Conservation (phyloP, 1,284 basidiomycete genomes). For the Stereum hirsutum region DNA sequence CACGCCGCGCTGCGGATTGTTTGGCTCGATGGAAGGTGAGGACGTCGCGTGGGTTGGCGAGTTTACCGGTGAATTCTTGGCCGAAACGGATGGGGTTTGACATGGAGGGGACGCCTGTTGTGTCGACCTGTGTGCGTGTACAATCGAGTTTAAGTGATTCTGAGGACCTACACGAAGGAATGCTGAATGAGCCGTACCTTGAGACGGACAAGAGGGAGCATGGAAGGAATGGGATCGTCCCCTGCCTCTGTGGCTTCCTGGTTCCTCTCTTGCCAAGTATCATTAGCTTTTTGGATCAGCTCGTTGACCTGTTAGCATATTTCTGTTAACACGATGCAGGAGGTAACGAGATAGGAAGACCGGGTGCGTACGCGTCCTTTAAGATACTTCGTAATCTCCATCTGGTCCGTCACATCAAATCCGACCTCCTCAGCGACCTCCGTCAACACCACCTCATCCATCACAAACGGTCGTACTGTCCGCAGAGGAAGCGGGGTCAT, state of each 20-base stretch:
- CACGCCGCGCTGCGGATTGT: constrained; percentile 48
- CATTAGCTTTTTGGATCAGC: constrained; percentile 71
- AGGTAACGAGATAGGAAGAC: neutral
- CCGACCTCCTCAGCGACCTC: constrained; percentile 71
- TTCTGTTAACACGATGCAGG: neutral
- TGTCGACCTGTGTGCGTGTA: constrained; percentile 61
- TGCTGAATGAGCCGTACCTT: constrained; percentile 63
- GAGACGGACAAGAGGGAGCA: constrained; percentile 87
- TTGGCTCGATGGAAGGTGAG: constrained; percentile 86
- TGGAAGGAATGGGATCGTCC: constrained; percentile 52
- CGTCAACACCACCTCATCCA: constrained; percentile 72
- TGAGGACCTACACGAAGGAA: too few relatives aligned
- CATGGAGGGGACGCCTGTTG: constrained; percentile 81
- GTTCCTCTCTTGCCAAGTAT: constrained; percentile 76
- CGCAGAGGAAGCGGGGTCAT: constrained; percentile 81
- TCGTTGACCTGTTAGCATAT: constrained; percentile 51
- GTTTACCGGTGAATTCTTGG: constrained; percentile 84
- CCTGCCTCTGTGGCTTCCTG: constrained; percentile 55
- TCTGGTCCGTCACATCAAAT: constrained; percentile 72
- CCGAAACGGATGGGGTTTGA: constrained; percentile 96
- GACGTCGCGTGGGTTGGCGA: constrained; percentile 93
- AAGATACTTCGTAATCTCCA: constrained; percentile 74
- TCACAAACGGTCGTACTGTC: constrained; percentile 93
- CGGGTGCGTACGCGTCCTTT: constrained; percentile 47
- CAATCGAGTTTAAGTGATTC: too few relatives aligned